Conservation (phyloP, 1,284 basidiomycete genomes). For the Microstroma glucosiphilum region DNA sequence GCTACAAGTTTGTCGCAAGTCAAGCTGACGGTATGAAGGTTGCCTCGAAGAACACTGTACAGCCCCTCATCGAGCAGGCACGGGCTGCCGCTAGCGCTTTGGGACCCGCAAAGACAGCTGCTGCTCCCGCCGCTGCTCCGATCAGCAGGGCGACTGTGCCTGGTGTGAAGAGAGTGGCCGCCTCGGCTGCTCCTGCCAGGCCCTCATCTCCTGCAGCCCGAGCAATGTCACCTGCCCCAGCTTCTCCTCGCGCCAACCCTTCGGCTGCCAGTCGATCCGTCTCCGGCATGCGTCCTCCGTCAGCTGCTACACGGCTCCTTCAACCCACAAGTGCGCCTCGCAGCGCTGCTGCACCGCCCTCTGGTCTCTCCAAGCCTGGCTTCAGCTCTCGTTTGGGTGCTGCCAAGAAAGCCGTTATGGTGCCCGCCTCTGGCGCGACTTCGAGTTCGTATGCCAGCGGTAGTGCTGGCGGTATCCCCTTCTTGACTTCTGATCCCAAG, state of each 20-base stretch:
- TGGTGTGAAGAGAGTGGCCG: not conserved
- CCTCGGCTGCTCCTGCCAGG: conserved; percentile 6
- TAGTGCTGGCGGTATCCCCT: conserved; percentile 54
- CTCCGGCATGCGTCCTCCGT: conserved; percentile 11
- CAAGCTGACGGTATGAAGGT: conserved; percentile 82
- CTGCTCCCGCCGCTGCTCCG: conserved; percentile 34
- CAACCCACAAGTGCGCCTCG: conserved; percentile 10
- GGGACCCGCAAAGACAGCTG: conserved; percentile 15
- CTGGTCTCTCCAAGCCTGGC: conserved; percentile 1
- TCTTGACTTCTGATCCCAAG: conserved; percentile 67
- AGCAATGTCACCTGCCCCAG: conserved; percentile 15
- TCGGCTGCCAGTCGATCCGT: not conserved
- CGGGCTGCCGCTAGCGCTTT: conserved; percentile 19
- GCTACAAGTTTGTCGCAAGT: conserved; percentile 79
- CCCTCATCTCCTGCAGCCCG: not conserved
- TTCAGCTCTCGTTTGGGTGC: conserved; percentile 14
- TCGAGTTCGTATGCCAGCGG: conserved; percentile 52
- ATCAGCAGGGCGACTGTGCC: not conserved
- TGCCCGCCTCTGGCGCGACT: conserved; percentile 15
- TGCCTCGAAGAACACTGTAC: conserved; percentile 75
- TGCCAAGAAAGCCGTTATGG: conserved; percentile 3
- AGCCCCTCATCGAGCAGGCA: conserved; percentile 71
- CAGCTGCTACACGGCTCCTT: conserved; percentile 9
- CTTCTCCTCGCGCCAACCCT: conserved; percentile 11
- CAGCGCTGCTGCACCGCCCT: conserved; percentile 25